phyloP scores from a whole-genome alignment of 1,284 basidiomycete species.

The Trametes sp. region DNA sequence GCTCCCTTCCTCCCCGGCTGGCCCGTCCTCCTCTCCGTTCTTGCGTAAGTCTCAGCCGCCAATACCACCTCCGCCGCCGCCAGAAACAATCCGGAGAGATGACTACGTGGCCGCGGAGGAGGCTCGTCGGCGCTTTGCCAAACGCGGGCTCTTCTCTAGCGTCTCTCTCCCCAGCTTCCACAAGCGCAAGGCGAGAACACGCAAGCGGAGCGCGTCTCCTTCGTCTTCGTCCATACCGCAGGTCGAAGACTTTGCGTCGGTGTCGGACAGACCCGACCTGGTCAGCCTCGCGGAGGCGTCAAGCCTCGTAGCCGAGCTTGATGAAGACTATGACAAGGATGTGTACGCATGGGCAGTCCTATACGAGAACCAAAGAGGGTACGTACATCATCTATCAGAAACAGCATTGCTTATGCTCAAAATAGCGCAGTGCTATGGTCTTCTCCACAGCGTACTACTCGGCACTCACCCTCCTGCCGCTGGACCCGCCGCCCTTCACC shows the following conservation, averaged over 20 bases:
- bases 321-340: constrained; percentile 50
- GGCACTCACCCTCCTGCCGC: constrained; percentile 68
- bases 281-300: constrained; percentile 17
- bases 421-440: constrained; percentile 62
- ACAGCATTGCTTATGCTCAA: no score
- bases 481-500: constrained; percentile 81
- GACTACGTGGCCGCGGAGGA: constrained; percentile 50
- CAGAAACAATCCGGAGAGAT: constrained; percentile 42
- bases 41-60: neutral
- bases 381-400: constrained; percentile 8
- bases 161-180: constrained; percentile 26
- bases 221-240: constrained; percentile 10
- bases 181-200: constrained; percentile 15
- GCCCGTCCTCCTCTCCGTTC: constrained; percentile 24
- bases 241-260: constrained; percentile 1
- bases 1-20: constrained; percentile 28
- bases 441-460: constrained; percentile 81
- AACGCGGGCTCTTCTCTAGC: constrained; percentile 25
- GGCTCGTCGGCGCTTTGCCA: constrained; percentile 52
- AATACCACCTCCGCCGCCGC: constrained; percentile 33
- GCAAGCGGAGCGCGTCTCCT: constrained; percentile 4
- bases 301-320: constrained; percentile 23
- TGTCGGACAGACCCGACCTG: constrained; percentile 3
- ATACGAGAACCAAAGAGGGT: constrained; percentile 86
- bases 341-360: constrained; percentile 78